phyloP scores from a whole-genome alignment of 305 asterid species.

The Fraxinus ornus region DNA sequence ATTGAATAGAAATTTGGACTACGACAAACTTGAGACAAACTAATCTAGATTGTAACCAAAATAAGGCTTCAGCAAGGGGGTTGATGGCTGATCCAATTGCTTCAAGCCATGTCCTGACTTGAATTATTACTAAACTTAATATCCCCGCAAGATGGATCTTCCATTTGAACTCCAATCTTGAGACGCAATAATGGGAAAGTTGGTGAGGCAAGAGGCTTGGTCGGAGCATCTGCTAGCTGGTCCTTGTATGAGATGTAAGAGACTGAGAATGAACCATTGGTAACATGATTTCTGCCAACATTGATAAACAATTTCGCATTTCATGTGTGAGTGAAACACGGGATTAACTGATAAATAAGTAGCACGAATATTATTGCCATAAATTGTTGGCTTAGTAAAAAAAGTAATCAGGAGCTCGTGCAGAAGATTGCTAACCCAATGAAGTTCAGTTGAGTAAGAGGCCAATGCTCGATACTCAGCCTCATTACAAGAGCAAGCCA shows the following conservation, averaged over 20 bases:
- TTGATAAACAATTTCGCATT: background rate
- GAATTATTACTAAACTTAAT: no score
- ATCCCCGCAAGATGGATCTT: background rate
- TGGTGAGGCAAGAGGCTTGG: background rate
- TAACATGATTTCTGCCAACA: background rate
- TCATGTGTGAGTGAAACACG: background rate
- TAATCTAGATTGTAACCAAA: background rate
- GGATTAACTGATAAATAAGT: background rate
- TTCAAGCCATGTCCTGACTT: no score
- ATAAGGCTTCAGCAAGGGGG: background rate
- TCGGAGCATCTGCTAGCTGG: background rate
- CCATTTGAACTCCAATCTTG: background rate
- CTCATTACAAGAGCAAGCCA: background rate
- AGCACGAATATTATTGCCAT: background rate
- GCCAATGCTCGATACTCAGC: background rate
- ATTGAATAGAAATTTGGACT: background rate
- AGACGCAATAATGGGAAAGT: background rate
- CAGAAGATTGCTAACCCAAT: background rate
- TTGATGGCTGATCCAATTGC: no score
- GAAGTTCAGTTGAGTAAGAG: background rate
- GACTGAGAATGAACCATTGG: background rate
- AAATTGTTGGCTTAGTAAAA: background rate
- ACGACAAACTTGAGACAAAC: background rate
- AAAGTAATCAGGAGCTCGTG: background rate
- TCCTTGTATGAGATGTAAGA: background rate